These are phyloP conservation scores for Myxozyma vanderwaltii DNA, from an alignment of 805 yeast species.

Conservation along the genomic window DNA sequence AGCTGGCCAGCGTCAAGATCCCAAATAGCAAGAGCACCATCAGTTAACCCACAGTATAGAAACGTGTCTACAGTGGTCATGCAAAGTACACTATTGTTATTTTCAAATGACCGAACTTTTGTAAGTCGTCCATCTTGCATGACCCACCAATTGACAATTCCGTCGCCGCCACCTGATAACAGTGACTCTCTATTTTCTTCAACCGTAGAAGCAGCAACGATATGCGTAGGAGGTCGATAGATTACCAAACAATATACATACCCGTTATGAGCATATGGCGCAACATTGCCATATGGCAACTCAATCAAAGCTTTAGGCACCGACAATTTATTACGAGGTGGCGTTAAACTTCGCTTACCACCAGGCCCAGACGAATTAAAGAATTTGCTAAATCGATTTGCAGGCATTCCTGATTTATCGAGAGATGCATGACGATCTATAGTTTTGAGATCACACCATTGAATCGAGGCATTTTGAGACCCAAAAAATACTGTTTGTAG, in stretches of 20 bases:
- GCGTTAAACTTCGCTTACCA: conserved; percentile 44
- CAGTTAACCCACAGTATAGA: conserved; percentile 78
- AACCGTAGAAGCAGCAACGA: background rate
- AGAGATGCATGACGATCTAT: conserved; percentile 29
- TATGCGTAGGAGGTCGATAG: conserved; percentile 18
- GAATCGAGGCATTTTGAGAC: conserved; percentile 86
- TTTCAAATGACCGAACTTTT: conserved; percentile 14
- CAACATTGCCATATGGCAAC: conserved; percentile 64
- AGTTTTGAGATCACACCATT: conserved; percentile 57
- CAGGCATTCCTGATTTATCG: conserved; percentile 40
- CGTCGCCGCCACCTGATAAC: conserved; percentile 89
- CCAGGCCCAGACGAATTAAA: conserved; percentile 91
- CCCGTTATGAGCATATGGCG: conserved; percentile 88
- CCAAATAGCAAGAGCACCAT: conserved; percentile 79
- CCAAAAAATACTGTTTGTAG: conserved; percentile 75
- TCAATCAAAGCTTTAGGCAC: conserved; percentile 42
- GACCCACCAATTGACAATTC: conserved; percentile 79
- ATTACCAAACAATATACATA: conserved; percentile 59
- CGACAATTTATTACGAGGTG: conserved; percentile 36
- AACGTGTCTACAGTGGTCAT: conserved; percentile 65
- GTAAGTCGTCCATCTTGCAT: conserved; percentile 37
- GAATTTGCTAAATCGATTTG: conserved; percentile 68
- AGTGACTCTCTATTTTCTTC: conserved; percentile 45
- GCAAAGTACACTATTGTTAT: conserved; percentile 71
- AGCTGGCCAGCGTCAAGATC: conserved; percentile 82